Evolutionary conservation across 257 asterid species (phyloP), one percentile per base, ranked within the genome.

Genomic region (Voacanga thouarsii): DNA sequence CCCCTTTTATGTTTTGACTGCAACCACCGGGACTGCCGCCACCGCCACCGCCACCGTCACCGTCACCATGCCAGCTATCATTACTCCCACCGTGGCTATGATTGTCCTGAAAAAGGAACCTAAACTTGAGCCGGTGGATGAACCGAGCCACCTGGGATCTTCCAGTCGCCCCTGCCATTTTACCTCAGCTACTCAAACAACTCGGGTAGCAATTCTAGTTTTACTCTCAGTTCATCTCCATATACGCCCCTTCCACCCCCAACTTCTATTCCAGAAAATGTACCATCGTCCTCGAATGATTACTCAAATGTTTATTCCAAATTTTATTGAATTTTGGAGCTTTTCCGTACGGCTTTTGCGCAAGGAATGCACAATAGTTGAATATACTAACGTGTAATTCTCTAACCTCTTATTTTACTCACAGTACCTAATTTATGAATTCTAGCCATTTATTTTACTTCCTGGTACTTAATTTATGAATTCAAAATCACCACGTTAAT

Each of bases 91-190:
- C 61, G 26, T 33, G 30, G 53, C 73, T 41, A 8, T 15, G 8
- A n/a, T 78, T 67, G 33, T 79, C 39, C 90, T 89, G 12, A 89
- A 83, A 72, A 70, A 74, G 26, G 93, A 87, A 75, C 96, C 94
- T 0, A 90, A 89, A 64, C 84, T 86, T 28, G 95, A 92, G 75
- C 94, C 92, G 8, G 12, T 86, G 4, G 92, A 90, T 21, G 94
- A 92, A 9, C 55, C 76, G 82, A 75, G 12, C 49, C 74, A 11
- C 59, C 72, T 19, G 72, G 33, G 23, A 28, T 77, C 68, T 79
- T 68, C 28, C 76, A 50, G 37, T 21, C 77, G 2, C 76, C 83
- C 9, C 26, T 78, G 23, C 75, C 80, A 3, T 76, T 76, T 57
- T 41, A 30, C 65, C 10, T 68, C 10, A 75, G 73, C 49, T 56